Evolutionary conservation across 2,329 filamentous ascomycete genomes (phyloP), one percentile per base, ranked within the genome.

Genomic region (Arthrobotrys sinensis): DNA sequence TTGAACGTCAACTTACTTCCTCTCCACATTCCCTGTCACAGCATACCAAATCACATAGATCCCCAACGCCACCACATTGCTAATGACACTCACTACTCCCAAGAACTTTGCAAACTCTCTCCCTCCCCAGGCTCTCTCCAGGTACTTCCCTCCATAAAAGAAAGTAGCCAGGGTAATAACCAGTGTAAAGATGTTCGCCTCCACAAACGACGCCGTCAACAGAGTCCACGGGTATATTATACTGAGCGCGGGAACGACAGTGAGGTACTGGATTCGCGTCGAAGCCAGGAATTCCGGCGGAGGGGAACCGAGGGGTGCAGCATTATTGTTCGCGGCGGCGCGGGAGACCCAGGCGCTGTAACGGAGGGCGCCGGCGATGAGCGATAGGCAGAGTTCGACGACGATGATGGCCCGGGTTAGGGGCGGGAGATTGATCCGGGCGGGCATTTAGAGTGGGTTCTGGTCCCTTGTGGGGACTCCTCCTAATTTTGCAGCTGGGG

Each of bases 111-210:
- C 93, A 84, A 97, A 93, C 84, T 98, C 95, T 72, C 89, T 89
- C 28, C 93, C 95, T 36, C 94, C 94, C 96, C 95, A 99, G 38
- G 96, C 95, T 82, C 96, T 89, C 88, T 99, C 96, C 21, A 99
- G 89, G 84, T 99, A 99, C 82, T 94, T 90, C 8, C 96, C 96
- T 69, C 95, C 95, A 86, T 97, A 93, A 85, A 94, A 97, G 67
- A 98, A 85, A 0, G 94, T 94, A 50, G 91, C 86, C 32, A 88
- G 91, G 57, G 93, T 93, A 72, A 97, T 90, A 28, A 89, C 85
- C 50, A 97, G 87, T 10, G 93, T 97, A 83, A 97, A 92, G 82
- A 98, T 87, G 84, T 98, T 98, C 85, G 93, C 92, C 86, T 99
- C 96, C 60, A 97, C 93, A 71, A 97, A 88, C 0, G 94, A 93